Conservation (phyloP, 2,329 filamentous ascomycete genomes). For the Verticillium albo-atrum region DNA sequence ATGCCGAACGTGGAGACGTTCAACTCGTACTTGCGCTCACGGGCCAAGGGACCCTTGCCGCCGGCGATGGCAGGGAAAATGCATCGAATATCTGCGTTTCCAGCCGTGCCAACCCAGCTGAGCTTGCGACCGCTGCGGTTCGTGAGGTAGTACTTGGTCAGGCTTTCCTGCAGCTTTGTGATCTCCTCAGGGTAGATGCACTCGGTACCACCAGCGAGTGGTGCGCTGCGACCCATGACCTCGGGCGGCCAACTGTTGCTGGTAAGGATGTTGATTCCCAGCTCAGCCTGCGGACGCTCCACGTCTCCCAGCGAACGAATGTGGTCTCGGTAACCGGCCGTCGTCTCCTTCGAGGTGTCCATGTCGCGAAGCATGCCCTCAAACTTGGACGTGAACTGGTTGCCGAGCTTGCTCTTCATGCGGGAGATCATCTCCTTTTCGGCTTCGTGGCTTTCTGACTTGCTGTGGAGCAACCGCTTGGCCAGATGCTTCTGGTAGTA, state of each 20-base stretch:
- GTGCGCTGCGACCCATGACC: constrained; percentile 63
- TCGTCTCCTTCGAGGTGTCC: constrained; percentile 79
- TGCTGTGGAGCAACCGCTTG: constrained; percentile 79
- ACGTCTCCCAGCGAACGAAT: constrained; percentile 47
- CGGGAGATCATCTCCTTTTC: constrained; percentile 94
- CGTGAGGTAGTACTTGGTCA: constrained; percentile 82
- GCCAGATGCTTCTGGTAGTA: constrained; percentile 98
- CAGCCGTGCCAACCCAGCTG: constrained; percentile 70
- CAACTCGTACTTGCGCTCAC: constrained; percentile 76
- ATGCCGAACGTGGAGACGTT: constrained; percentile 92
- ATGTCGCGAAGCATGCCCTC: constrained; percentile 99
- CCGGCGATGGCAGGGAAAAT: constrained; percentile 68
- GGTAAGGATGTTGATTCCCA: constrained; percentile 81
- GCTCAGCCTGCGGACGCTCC: constrained; percentile 63
- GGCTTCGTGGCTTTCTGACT: constrained; percentile 84
- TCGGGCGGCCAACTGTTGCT: constrained; percentile 95
- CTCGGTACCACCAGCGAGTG: constrained; percentile 42
- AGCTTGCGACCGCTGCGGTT: constrained; percentile 85
- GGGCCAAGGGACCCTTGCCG: constrained; percentile 57
- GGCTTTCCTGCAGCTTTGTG: constrained; percentile 72
- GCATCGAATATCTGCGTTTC: constrained; percentile 82
- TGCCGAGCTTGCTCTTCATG: constrained; percentile 96
- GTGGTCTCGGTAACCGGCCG: constrained; percentile 69
- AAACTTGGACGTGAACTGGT: constrained; percentile 86
- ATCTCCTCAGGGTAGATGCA: constrained; percentile 75